Percentiles rank a stretch among this genome's conserved stretches.
Evolutionary conservation across 495 filamentous ascomycete genomes (phyloP).

Genomic region (Penicillium steckii): DNA sequence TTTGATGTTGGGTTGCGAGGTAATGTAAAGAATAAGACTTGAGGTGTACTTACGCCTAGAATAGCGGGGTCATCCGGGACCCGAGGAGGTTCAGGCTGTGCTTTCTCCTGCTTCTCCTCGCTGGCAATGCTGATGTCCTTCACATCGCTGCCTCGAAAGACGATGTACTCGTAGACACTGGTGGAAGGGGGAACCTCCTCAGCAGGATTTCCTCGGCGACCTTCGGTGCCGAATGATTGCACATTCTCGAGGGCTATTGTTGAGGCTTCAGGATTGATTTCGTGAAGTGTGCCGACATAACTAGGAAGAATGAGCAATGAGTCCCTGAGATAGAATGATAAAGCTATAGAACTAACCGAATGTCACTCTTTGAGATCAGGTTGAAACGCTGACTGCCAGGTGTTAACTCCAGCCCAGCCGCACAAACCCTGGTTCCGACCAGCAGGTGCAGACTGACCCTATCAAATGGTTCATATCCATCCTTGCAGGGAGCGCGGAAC

Average conservation of each 20-base stretch:
- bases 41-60: slow-evolving; percentile 75
- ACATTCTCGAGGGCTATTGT: slow-evolving; percentile 97
- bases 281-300: slow-evolving; percentile 92
- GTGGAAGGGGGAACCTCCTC: slow-evolving; percentile 80
- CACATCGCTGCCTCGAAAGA: slow-evolving; percentile 97
- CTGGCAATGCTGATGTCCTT: slow-evolving; percentile 95
- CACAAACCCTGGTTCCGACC: slow-evolving; percentile 39
- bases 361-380: slow-evolving; percentile 95
- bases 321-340: background rate
- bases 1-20: background rate
- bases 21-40: slow-evolving; percentile 3
- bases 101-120: slow-evolving; percentile 66
- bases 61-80: slow-evolving; percentile 96
- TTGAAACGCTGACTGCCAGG: slow-evolving; percentile 51
- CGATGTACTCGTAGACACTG: slow-evolving; percentile 96
- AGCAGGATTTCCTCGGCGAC: slow-evolving; percentile 69
- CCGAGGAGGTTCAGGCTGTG: slow-evolving; percentile 61
- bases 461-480: slow-evolving; percentile 57
- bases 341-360: slow-evolving; percentile 61
- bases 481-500: slow-evolving; percentile 31
- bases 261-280: slow-evolving; percentile 95
- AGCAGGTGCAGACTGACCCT: slow-evolving; percentile 43
- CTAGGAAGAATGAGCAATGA: slow-evolving; percentile 46
- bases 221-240: slow-evolving; percentile 88
- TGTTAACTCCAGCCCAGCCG: slow-evolving; percentile 46